Conservation (phyloP, 257 asterid species). For the Primulina tabacum region DNA sequence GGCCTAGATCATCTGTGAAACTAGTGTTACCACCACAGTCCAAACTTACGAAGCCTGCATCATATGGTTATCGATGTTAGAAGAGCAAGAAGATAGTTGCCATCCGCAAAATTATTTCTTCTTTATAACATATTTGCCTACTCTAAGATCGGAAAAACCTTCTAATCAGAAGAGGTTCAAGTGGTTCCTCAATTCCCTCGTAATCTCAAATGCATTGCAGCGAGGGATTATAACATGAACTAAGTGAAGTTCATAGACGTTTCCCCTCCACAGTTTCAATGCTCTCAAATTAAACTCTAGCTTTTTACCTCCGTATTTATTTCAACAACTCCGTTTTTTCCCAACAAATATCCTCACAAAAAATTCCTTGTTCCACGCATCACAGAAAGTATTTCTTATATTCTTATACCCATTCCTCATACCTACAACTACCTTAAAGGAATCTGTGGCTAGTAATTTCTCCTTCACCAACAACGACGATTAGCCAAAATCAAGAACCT, state of each 20-base stretch:
- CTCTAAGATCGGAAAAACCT: background rate
- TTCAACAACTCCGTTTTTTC: background rate
- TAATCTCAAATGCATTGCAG: background rate
- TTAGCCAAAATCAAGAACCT: conserved; percentile 20
- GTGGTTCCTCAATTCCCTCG: background rate
- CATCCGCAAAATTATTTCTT: background rate
- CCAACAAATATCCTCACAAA: background rate
- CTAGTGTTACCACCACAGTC: conserved; percentile 81
- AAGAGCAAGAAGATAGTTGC: background rate
- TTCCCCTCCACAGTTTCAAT: background rate
- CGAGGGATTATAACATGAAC: conserved; percentile 7
- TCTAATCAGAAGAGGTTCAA: background rate
- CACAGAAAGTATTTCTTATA: conserved; percentile 1
- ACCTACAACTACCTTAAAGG: no score
- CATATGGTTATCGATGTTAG: conserved; percentile 13
- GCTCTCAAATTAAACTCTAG: background rate
- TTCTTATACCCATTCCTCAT: background rate
- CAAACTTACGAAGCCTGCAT: conserved; percentile 85
- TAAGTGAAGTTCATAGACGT: background rate
- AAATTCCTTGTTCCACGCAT: background rate
- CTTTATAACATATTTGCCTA: no score
- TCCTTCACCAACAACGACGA: background rate
- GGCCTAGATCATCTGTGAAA: conserved; percentile 74
- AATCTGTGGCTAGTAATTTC: no score
- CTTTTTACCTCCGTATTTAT: background rate